Conservation (phyloP, 1,139 yeast species). For the Pichia sp. region DNA sequence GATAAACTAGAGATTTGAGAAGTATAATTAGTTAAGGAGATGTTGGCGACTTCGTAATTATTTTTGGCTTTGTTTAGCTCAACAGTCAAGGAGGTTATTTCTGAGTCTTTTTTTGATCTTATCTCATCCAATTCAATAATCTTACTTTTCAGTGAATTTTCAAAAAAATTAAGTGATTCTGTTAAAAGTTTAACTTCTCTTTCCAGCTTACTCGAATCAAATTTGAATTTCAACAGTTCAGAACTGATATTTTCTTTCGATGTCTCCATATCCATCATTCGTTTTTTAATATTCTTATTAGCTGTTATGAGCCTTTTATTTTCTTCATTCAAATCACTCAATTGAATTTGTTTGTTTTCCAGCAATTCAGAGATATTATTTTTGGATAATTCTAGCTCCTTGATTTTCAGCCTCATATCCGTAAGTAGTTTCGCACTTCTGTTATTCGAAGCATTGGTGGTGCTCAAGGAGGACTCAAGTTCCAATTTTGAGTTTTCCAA, state of each 20-base stretch:
- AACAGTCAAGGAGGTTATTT: slow-evolving; percentile 27
- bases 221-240: slow-evolving; percentile 19
- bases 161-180: slow-evolving; percentile 38
- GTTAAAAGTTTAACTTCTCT: slow-evolving; percentile 37
- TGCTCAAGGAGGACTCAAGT: slow-evolving; percentile 17
- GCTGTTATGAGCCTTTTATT: slow-evolving; percentile 36
- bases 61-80: slow-evolving; percentile 27
- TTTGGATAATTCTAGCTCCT: slow-evolving; percentile 29
- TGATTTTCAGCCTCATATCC: slow-evolving; percentile 16
- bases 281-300: slow-evolving; percentile 37
- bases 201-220: slow-evolving; percentile 31
- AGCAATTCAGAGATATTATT: slow-evolving; percentile 32
- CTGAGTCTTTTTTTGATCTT: slow-evolving; percentile 21
- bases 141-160: slow-evolving; percentile 32
- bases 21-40: slow-evolving; percentile 21
- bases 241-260: slow-evolving; percentile 16
- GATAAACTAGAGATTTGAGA: slow-evolving; percentile 30
- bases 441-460: not conserved
- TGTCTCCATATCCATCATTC: slow-evolving; percentile 29
- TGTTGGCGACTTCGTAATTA: slow-evolving; percentile 31
- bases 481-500: slow-evolving; percentile 23
- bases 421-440: slow-evolving; percentile 10
- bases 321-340: slow-evolving; percentile 42
- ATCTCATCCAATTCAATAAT: slow-evolving; percentile 22
- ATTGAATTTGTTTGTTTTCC: slow-evolving; percentile 40